Conservation (phyloP, 306 rosid genomes). For the Acacia acuminata region DNA sequence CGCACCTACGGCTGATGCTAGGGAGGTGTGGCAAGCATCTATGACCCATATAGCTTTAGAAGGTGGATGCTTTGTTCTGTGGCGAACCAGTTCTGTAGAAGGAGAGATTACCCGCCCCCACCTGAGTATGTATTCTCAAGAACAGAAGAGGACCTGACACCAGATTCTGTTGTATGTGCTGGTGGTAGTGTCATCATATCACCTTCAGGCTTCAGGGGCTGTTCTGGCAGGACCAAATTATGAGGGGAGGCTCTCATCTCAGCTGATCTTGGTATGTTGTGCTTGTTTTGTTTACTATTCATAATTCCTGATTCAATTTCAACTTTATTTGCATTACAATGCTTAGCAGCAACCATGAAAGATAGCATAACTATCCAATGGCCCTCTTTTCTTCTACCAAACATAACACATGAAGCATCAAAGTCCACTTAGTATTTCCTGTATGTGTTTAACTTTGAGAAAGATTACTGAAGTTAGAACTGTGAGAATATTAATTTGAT, state of each 20-base stretch:
- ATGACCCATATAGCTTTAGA: slow-evolving; percentile 90
- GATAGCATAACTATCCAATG: no score
- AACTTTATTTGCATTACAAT: background rate
- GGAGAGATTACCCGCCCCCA: slow-evolving; percentile 88
- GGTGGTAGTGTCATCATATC: slow-evolving; percentile 96
- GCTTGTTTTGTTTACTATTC: slow-evolving; percentile 24
- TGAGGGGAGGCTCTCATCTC: slow-evolving; percentile 86
- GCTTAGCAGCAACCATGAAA: background rate
- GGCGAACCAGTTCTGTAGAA: slow-evolving; percentile 85
- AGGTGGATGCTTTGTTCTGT: slow-evolving; percentile 95
- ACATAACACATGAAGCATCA: background rate
- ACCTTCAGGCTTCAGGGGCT: slow-evolving; percentile 80
- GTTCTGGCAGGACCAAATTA: slow-evolving; percentile 92
- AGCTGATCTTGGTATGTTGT: slow-evolving; percentile 81
- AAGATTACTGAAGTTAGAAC: background rate
- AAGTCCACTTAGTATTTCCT: no score
- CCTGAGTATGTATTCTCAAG: slow-evolving; percentile 79
- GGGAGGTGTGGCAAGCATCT: slow-evolving; percentile 85
- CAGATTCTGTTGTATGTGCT: slow-evolving; percentile 88
- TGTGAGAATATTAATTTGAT: background rate
- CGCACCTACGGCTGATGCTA: slow-evolving; percentile 91
- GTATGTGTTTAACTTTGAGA: no score
- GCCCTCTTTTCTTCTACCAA: no score
- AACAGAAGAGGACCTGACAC: slow-evolving; percentile 65
- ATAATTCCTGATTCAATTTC: slow-evolving; percentile 19